Conservation (phyloP, 1,284 basidiomycete species). For the Trichosporon ovoides region DNA sequence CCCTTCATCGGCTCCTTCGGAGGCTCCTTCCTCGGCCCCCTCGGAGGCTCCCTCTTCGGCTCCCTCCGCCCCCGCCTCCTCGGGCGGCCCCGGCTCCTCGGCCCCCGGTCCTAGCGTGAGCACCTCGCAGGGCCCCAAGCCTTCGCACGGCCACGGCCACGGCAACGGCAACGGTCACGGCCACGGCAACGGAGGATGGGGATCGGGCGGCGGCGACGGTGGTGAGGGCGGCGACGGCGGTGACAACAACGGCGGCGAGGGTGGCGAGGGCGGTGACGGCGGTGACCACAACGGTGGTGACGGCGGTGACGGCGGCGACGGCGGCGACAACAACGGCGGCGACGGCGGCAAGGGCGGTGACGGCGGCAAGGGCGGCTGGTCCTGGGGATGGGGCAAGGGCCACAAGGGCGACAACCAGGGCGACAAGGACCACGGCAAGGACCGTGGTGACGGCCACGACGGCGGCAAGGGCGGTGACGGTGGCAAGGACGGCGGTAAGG, state of each 20-base stretch:
- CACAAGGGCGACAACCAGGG: not conserved
- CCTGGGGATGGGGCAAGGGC: not conserved
- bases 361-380: not conserved
- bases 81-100: not conserved
- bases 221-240: no score
- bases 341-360: not conserved
- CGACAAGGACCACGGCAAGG: not conserved
- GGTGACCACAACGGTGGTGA: not conserved
- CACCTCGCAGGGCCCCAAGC: not conserved
- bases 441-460: conserved; percentile 1
- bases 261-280: not conserved
- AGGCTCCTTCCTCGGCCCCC: not conserved
- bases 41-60: not conserved
- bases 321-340: not conserved
- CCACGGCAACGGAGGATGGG: no score
- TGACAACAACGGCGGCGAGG: not conserved
- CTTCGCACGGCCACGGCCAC: not conserved
- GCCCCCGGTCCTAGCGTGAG: not conserved
- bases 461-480: not conserved
- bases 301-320: not conserved
- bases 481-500: not conserved
- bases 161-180: no score
- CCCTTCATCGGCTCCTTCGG: no score
- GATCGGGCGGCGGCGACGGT: no score
- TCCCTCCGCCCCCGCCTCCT: not conserved